These are phyloP conservation scores for Phytophthora litchii DNA, from an alignment of 352 stramenopile species.

Conservation along the genomic window DNA sequence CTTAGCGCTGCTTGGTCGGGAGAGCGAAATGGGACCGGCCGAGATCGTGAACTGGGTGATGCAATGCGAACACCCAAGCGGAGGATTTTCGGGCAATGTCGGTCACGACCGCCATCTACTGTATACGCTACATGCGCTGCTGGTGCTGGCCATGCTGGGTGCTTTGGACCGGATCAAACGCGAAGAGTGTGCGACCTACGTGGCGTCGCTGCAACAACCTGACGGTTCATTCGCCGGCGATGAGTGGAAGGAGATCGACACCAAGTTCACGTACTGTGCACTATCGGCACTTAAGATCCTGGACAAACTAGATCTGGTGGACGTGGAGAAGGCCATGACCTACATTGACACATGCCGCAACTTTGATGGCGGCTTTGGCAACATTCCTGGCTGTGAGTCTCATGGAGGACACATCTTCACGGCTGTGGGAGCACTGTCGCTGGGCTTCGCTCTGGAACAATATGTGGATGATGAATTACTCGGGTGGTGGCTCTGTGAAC, in stretches of 20 bases:
- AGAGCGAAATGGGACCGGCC: constrained; percentile 81
- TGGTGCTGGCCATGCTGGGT: constrained; percentile 96
- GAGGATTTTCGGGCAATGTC: constrained; percentile 96
- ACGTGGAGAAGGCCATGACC: constrained; percentile 88
- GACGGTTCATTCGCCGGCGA: constrained; percentile 98
- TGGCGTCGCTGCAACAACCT: constrained; percentile 92
- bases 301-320: constrained; percentile 81
- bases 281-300: constrained; percentile 96
- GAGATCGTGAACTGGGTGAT: constrained; percentile 96
- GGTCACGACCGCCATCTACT: constrained; percentile 97
- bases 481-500: constrained; percentile 97
- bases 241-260: constrained; percentile 98
- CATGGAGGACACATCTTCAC: constrained; percentile 99
- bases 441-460: constrained; percentile 67
- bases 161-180: constrained; percentile 82
- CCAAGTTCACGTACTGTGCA: constrained; percentile 99
- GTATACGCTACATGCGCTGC: constrained; percentile 97
- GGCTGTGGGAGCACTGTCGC: constrained; percentile 95
- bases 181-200: constrained; percentile 80
- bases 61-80: constrained; percentile 91
- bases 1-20: constrained; percentile 92
- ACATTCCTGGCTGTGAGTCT: constrained; percentile 94
- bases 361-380: constrained; percentile 95
- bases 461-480: constrained; percentile 91
- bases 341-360: constrained; percentile 98